Base-by-base conservation (phyloP, 2,329 filamentous ascomycete genomes). In the Aspergillus proliferans region DNA sequence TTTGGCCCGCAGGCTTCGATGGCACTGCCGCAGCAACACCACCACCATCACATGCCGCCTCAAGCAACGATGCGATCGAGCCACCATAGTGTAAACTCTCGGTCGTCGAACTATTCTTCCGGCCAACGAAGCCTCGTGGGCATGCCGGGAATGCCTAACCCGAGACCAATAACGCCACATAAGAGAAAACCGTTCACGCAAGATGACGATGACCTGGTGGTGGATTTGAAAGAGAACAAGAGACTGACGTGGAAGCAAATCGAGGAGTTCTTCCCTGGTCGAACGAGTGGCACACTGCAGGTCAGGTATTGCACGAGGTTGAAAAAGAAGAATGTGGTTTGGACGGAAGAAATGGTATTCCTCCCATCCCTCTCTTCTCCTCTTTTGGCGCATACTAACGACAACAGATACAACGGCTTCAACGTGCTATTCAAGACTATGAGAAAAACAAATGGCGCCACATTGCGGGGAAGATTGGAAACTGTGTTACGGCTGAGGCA, bases 241-340 rank as follows among this genome's bases (percentile, higher is more conserved):
- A 91, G 88, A 64, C 76, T 96, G 65, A 95, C 91, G 4, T 96
- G 91, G 91, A 95, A 95, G 72, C 91, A 96, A 75, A 96, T 96
- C 63, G 88, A 90, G 49, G 91, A 95, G 64, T 95, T 95, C 71
- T 96, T 96, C 60, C 91, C 91, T 0, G 91, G 90, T 1, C 79
- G 91, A 50, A 93, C 88, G 50, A 94, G 88, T 42, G 91, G 91
- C 15, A 95, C 91, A 26, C 73, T 96, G 52, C 91, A 96, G 69
- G 91, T 96, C 47, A 85, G 91, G 33, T 96, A 96, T 68, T 96
- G 91, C 67, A 95, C 90, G 40, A 95, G 95, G 71, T 76, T 95
- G 46, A 95, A 95, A 72, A 90, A 89, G 12, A 95, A 95, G 75
- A 91, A 87, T 36, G 94, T 88, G 10, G 83, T 89, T 62, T 96